These are phyloP conservation scores for Picea sitchensis DNA, from an alignment of 75 land plant species.

Conservation along the genomic window DNA sequence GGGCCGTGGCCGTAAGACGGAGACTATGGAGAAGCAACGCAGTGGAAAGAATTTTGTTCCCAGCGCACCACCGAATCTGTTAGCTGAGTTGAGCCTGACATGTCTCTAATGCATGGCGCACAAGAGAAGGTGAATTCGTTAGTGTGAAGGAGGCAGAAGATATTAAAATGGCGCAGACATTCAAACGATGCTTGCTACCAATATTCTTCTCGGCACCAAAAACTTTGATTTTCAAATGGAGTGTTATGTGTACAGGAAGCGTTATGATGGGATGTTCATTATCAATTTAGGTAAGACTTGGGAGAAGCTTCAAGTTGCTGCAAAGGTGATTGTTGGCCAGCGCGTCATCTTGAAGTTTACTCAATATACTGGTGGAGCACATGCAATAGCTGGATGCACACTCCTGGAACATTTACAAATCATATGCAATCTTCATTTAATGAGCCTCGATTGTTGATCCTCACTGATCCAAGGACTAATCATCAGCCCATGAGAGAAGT, in stretches of 20 bases:
- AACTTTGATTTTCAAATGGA: slow-evolving; percentile 85
- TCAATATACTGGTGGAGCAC: slow-evolving; percentile 71
- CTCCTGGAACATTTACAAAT: slow-evolving; percentile 86
- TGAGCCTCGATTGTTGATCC: slow-evolving; percentile 83
- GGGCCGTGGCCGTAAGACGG: too few relatives aligned
- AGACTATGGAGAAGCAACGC: too few relatives aligned
- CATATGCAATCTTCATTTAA: slow-evolving; percentile 85
- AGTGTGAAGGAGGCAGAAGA: background rate
- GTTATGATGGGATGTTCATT: slow-evolving; percentile 69
- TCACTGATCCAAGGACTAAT: slow-evolving; percentile 21
- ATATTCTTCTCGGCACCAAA: slow-evolving; percentile 72
- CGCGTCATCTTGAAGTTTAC: slow-evolving; percentile 82
- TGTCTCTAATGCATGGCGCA: too few relatives aligned
- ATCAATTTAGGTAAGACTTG: slow-evolving; percentile 27
- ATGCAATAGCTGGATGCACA: slow-evolving; percentile 85
- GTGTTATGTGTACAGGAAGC: slow-evolving; percentile 64
- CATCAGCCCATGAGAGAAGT: slow-evolving; percentile 79
- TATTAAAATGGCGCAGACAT: slow-evolving; percentile 16
- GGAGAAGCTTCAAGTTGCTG: slow-evolving; percentile 76
- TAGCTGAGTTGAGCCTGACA: too few relatives aligned
- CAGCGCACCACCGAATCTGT: too few relatives aligned
- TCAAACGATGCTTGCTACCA: slow-evolving; percentile 80
- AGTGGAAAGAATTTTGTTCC: too few relatives aligned
- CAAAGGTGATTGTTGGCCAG: slow-evolving; percentile 84
- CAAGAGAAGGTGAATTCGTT: too few relatives aligned